These are phyloP conservation scores for Tubosaeta brunneosetosa DNA, from an alignment of 768 basidiomycete species.

Conservation along the genomic window DNA sequence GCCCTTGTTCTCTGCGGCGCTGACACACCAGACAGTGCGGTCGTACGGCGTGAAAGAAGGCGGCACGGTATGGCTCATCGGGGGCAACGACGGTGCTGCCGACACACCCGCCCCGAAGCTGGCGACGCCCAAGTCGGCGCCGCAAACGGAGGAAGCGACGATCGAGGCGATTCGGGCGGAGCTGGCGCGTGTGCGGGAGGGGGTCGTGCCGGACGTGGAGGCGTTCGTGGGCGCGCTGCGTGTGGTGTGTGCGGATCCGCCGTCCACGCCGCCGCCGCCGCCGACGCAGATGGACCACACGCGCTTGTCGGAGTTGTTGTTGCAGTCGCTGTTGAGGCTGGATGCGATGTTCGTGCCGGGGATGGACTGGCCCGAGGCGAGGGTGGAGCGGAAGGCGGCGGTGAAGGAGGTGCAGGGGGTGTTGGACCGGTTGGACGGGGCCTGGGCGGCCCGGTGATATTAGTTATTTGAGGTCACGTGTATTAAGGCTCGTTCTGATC, in stretches of 20 bases:
- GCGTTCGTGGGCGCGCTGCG: slow-evolving; percentile 43
- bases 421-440: slow-evolving; percentile 74
- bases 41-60: slow-evolving; percentile 68
- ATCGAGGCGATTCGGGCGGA: slow-evolving; percentile 37
- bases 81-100: slow-evolving; percentile 32
- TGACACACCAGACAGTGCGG: slow-evolving; percentile 45
- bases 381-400: slow-evolving; percentile 77
- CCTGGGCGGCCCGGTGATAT: slow-evolving; percentile 50
- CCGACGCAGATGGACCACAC: slow-evolving; percentile 38
- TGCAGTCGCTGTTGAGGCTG: slow-evolving; percentile 82
- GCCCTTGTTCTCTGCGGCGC: background rate
- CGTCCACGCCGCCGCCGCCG: background rate
- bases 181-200: slow-evolving; percentile 44
- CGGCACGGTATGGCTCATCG: slow-evolving; percentile 69
- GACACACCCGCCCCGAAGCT: slow-evolving; percentile 18
- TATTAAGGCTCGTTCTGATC: no score
- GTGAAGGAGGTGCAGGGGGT: slow-evolving; percentile 82
- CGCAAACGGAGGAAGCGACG: slow-evolving; percentile 37
- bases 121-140: slow-evolving; percentile 18
- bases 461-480: no score
- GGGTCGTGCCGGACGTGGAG: slow-evolving; percentile 54
- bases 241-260: background rate
- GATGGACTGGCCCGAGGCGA: slow-evolving; percentile 70
- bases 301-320: slow-evolving; percentile 72
- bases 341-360: slow-evolving; percentile 72